Evolutionary conservation across 106 monocot species (phyloP).

Genomic region (Phalaenopsis aphrodite): DNA sequence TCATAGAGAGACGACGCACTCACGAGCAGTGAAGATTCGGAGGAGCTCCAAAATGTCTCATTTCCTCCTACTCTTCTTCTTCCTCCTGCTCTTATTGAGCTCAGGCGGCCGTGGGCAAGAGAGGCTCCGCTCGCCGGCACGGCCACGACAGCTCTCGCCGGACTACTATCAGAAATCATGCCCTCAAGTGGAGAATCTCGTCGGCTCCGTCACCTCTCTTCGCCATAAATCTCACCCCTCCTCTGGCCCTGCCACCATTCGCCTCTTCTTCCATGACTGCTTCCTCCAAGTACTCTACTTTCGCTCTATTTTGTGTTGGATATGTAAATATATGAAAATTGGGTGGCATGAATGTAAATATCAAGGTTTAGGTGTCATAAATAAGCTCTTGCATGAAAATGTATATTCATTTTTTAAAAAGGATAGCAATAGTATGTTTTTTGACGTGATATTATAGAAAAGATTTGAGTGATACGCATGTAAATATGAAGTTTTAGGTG

Average conservation of each 20-base stretch:
- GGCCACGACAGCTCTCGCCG: constrained; percentile 40
- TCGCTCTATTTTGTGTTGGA: constrained; percentile 15
- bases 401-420: too few species aligned
- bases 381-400: too few species aligned
- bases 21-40: too few species aligned
- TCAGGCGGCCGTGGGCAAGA: neutral
- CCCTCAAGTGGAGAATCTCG: constrained; percentile 52
- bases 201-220: constrained; percentile 16
- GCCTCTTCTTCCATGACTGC: constrained; percentile 68
- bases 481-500: too few species aligned
- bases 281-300: constrained; percentile 18
- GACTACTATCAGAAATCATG: constrained; percentile 48
- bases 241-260: constrained; percentile 46
- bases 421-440: too few species aligned
- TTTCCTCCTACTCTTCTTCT: neutral
- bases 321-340: too few species aligned
- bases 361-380: too few species aligned
- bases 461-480: too few species aligned
- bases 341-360: too few species aligned
- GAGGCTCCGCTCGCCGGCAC: constrained; percentile 1
- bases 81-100: neutral
- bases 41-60: too few species aligned
- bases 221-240: constrained; percentile 33
- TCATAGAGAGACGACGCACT: too few species aligned
- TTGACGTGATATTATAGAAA: too few species aligned